phyloP scores from a whole-genome alignment of 2,329 filamentous ascomycete species.

The Fusarium dlaminii region DNA sequence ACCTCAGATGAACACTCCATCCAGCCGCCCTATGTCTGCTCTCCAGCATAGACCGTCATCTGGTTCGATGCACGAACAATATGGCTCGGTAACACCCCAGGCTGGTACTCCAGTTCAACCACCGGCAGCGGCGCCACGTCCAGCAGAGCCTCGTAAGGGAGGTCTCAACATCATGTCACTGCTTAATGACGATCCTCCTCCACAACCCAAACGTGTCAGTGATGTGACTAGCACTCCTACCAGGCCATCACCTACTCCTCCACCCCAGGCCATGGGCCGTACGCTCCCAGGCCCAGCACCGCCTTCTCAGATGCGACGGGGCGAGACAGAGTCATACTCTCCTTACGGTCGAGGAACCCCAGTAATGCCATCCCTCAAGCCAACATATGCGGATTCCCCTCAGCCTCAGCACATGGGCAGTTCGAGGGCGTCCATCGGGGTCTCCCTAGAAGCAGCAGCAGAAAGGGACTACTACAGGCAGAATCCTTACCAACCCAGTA shows the following conservation, averaged over 20 bases:
- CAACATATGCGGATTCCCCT: constrained; percentile 61
- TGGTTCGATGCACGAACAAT: constrained; percentile 45
- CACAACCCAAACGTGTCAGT: constrained; percentile 61
- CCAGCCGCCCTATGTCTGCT: constrained; percentile 50
- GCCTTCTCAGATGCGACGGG: constrained; percentile 56
- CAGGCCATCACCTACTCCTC: constrained; percentile 61
- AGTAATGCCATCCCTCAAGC: constrained; percentile 65
- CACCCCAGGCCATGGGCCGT: constrained; percentile 57
- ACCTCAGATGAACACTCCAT: constrained; percentile 51
- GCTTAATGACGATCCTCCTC: constrained; percentile 66
- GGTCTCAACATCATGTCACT: constrained; percentile 71
- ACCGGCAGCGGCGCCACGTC: constrained; percentile 51
- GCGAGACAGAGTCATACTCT: constrained; percentile 59
- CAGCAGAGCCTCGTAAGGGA: constrained; percentile 65
- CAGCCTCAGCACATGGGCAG: constrained; percentile 58
- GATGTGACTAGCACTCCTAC: constrained; percentile 55
- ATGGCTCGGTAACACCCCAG: constrained; percentile 42
- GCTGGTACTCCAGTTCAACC: constrained; percentile 45
- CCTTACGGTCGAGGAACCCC: constrained; percentile 55
- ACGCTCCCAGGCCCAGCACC: constrained; percentile 52
- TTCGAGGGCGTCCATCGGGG: constrained; percentile 56
- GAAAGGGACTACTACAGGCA: constrained; percentile 61
- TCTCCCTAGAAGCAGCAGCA: constrained; percentile 47
- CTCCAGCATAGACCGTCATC: constrained; percentile 50
- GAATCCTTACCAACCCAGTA: constrained; percentile 49